These are phyloP conservation scores for Sicyos baderoa DNA, from an alignment of 306 rosid species.

Conservation along the genomic window DNA sequence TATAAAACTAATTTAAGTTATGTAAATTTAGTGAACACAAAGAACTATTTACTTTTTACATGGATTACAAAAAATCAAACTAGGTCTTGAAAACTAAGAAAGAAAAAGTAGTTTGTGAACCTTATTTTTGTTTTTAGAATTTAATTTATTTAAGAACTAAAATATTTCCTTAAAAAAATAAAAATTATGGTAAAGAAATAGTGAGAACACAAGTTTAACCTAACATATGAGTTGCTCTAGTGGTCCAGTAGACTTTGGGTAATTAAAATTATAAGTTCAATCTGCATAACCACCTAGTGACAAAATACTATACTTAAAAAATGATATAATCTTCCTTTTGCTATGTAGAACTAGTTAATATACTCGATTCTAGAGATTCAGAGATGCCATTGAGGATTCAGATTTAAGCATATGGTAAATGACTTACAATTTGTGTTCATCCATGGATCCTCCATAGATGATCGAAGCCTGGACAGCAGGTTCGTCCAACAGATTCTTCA, in stretches of 20 bases:
- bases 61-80: too few species aligned
- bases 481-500: constrained; percentile 37
- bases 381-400: constrained; percentile 7
- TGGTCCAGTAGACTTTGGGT: too few species aligned
- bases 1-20: not conserved
- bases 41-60: not conserved
- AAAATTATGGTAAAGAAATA: too few species aligned
- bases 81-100: too few species aligned
- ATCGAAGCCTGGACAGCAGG: constrained; percentile 39
- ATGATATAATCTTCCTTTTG: not conserved
- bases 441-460: constrained; percentile 54
- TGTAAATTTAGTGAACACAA: not conserved
- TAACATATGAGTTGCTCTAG: too few species aligned
- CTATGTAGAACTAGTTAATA: not conserved
- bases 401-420: not conserved
- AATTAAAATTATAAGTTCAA: too few species aligned
- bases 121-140: too few species aligned
- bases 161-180: too few species aligned
- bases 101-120: too few species aligned
- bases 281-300: too few species aligned
- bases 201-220: too few species aligned
- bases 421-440: constrained; percentile 51
- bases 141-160: too few species aligned
- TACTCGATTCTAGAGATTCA: not conserved
- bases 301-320: not conserved